Evolutionary conservation across 75 land plant genomes (phyloP), one percentile per base, ranked within the genome.

Genomic region (Picea sitchensis): DNA sequence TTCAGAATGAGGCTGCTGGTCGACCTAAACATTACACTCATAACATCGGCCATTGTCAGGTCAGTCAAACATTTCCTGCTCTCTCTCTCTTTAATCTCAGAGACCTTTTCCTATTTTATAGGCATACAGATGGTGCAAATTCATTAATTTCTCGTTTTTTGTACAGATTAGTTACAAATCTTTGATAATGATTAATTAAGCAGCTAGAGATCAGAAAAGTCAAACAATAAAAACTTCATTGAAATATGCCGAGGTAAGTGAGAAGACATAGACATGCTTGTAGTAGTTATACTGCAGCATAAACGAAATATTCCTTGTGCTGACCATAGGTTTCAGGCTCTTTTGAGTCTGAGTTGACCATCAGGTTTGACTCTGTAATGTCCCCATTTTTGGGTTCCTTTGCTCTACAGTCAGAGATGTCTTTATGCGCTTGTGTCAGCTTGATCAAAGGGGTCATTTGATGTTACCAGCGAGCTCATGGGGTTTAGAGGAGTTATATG

Each of bases 1-100:
- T 68, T 2, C 34, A 85, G 5, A 31, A 88, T 30, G 90, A 87
- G 69, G 83, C 82, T 41, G 74, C 79, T 59, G 92, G 87, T 14
- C 60, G 58, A 59, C 89, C 96, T 13, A 91, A 90, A 79, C 77
- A 78, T 74, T 82, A 80, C 7, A 84, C 80, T 36, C 91, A 87
- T 58, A 68, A 80, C 34, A 20, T 89, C n/a, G 58, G 79, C 2
- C 15, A 59, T 36, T 77, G 38, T 56, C 88, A 82, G 88, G 87
- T 81, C 17, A 84, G 41, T 79, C 77, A 57, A 26, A 75, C 4
- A 26, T 56, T 75, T 78, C 79, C 44, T 30, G 15, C 31, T 17
- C 17, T 23, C 63, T 5, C 65, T 20, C 75, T 56, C 75, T 18
- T 26, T 56, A n/a, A 75, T 76, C 3, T 11, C 26, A 44, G 56